These are phyloP conservation scores for Starmerella bombi DNA, from an alignment of 805 yeast species.

Conservation along the genomic window DNA sequence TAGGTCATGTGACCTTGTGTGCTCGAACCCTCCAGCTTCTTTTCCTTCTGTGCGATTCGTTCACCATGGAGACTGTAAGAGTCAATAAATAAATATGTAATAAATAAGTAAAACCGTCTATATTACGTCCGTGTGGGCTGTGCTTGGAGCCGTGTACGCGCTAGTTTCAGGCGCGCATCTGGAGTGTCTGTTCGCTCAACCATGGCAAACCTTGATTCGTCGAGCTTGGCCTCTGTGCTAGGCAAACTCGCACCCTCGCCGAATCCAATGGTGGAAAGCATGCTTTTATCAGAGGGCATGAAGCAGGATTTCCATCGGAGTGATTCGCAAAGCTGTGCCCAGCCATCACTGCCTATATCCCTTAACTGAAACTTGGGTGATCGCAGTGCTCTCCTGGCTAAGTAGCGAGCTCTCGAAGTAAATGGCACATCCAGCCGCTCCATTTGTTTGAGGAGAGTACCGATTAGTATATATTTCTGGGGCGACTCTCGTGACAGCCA, in stretches of 20 bases:
- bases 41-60: not conserved
- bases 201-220: constrained; percentile 3
- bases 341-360: constrained; percentile 9
- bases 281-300: constrained; percentile 1
- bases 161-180: not conserved
- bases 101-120: not conserved
- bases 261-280: constrained; percentile 10
- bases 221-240: not conserved
- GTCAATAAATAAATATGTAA: no score
- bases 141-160: no score
- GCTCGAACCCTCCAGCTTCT: not conserved
- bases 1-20: no score
- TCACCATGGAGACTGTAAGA: not conserved
- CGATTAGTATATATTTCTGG: constrained; percentile 7
- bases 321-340: not conserved
- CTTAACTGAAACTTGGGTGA: not conserved
- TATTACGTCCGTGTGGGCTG: no score
- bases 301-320: constrained; percentile 7
- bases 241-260: not conserved
- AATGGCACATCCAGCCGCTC: constrained; percentile 9
- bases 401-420: constrained; percentile 12
- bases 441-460: constrained; percentile 14
- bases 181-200: constrained; percentile 9
- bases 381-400: constrained; percentile 7
- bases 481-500: not conserved